phyloP scores from a whole-genome alignment of 306 rosid genomes.

The Cicer yamashitae region DNA sequence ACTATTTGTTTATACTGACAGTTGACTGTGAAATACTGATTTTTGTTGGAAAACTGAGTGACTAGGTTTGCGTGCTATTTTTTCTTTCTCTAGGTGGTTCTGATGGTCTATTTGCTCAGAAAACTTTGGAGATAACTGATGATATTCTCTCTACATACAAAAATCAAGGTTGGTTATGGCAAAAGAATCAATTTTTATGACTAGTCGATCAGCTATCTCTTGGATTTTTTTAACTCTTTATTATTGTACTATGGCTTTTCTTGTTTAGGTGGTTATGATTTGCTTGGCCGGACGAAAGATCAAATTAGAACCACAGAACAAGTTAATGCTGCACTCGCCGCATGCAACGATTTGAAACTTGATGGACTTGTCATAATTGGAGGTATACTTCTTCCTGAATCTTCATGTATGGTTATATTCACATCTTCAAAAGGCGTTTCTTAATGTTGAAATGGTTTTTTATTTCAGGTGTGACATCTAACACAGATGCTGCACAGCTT shows the following conservation, averaged over 20 bases:
- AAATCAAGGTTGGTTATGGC: constrained; percentile 77
- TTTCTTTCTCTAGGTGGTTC: constrained; percentile 78
- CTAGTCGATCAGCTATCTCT: not conserved
- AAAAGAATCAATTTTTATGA: constrained; percentile 4
- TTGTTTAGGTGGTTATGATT: constrained; percentile 90
- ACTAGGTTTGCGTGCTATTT: constrained; percentile 28
- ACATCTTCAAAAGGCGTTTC: constrained; percentile 18
- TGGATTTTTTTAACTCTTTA: not conserved
- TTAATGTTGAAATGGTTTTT: constrained; percentile 23
- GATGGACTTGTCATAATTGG: constrained; percentile 96
- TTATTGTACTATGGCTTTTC: constrained; percentile 35
- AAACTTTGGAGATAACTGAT: constrained; percentile 85
- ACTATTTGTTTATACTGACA: not conserved
- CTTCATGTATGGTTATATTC: constrained; percentile 2
- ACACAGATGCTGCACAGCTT: constrained; percentile 98
- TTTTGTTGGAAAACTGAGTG: constrained; percentile 8
- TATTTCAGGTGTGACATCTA: constrained; percentile 89
- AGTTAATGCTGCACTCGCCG: constrained; percentile 81
- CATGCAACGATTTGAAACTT: constrained; percentile 87
- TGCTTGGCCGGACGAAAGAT: constrained; percentile 95
- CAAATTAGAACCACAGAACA: constrained; percentile 95
- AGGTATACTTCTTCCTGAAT: constrained; percentile 55
- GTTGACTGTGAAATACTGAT: not conserved
- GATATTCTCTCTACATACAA: constrained; percentile 81
- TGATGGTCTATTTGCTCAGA: constrained; percentile 92